Conservation (phyloP, 116 monocot genomes). For the Trichopus zeylanicus region DNA sequence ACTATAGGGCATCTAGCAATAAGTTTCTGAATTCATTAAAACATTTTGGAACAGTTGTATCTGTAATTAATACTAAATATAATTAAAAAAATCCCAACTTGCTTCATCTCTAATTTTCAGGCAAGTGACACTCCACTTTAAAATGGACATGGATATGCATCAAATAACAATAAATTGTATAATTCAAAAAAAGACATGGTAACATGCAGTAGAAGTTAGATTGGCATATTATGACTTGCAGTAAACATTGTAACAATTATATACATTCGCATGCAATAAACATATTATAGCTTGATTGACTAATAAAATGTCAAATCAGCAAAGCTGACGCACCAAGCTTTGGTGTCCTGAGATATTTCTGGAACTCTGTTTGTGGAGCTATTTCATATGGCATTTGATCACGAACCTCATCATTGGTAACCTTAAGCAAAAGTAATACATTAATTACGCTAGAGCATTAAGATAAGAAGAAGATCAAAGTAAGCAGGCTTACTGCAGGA, state of each 20-base stretch:
- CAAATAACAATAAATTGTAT: too few species aligned
- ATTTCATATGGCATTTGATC: slow-evolving; percentile 61
- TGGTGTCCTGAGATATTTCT: slow-evolving; percentile 50
- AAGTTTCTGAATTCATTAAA: too few species aligned
- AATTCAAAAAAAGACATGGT: too few species aligned
- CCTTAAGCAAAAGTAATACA: slow-evolving; percentile 18
- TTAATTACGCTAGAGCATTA: background rate
- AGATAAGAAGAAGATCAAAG: background rate
- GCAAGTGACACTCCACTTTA: too few species aligned
- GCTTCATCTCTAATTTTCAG: too few species aligned
- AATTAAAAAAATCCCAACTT: too few species aligned
- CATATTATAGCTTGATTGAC: background rate
- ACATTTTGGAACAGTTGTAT: too few species aligned
- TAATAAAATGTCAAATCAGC: background rate
- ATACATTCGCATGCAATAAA: background rate
- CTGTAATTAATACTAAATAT: too few species aligned
- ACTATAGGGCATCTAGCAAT: too few species aligned
- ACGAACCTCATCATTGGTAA: slow-evolving; percentile 37
- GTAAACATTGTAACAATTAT: background rate
- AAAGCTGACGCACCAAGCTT: slow-evolving; percentile 25
- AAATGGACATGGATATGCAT: too few species aligned
- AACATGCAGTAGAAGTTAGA: background rate
- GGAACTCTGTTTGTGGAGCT: slow-evolving; percentile 70
- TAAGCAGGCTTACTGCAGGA: slow-evolving; percentile 45
- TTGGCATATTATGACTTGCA: background rate